These are phyloP conservation scores for Fusarium stilboides DNA, from an alignment of 2,329 filamentous ascomycete species.

Conservation along the genomic window DNA sequence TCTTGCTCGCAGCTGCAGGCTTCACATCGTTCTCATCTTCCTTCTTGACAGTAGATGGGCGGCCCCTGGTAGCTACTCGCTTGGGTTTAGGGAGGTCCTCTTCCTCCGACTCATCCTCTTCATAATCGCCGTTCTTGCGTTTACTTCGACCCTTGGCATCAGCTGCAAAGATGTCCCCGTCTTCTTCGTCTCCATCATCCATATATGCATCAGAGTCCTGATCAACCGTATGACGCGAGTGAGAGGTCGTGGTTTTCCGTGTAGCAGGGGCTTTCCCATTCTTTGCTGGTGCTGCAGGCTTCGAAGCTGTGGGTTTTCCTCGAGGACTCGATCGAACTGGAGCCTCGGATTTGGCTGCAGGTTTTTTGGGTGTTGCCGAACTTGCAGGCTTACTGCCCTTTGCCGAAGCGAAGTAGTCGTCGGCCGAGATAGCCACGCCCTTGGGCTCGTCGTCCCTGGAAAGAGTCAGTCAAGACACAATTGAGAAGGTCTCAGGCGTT, in stretches of 20 bases:
- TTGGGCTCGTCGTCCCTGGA: constrained; percentile 60
- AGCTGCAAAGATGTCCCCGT: constrained; percentile 87
- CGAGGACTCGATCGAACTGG: constrained; percentile 70
- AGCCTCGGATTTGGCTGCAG: constrained; percentile 58
- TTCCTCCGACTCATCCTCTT: constrained; percentile 81
- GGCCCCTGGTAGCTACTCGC: constrained; percentile 64
- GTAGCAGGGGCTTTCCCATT: constrained; percentile 55
- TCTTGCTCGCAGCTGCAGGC: constrained; percentile 59
- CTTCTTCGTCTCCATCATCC: constrained; percentile 78
- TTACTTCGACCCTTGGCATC: constrained; percentile 77
- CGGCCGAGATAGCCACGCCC: constrained; percentile 68
- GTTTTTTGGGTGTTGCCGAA: constrained; percentile 59
- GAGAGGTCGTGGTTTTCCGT: constrained; percentile 60
- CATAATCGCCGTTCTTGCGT: constrained; percentile 81
- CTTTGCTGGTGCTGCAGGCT: constrained; percentile 48
- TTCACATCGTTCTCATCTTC: constrained; percentile 50
- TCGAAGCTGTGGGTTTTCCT: constrained; percentile 58
- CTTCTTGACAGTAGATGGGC: constrained; percentile 41
- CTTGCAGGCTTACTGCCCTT: constrained; percentile 60
- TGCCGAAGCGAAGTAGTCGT: constrained; percentile 70
- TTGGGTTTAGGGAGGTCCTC: constrained; percentile 75
- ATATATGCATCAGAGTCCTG: constrained; percentile 72
- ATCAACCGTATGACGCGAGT: constrained; percentile 59
- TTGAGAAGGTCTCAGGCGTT: not conserved
- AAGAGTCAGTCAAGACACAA: constrained; percentile 15